Evolutionary conservation across 352 stramenopile genomes (phyloP).

Genomic region (Globisporangium alternatum): DNA sequence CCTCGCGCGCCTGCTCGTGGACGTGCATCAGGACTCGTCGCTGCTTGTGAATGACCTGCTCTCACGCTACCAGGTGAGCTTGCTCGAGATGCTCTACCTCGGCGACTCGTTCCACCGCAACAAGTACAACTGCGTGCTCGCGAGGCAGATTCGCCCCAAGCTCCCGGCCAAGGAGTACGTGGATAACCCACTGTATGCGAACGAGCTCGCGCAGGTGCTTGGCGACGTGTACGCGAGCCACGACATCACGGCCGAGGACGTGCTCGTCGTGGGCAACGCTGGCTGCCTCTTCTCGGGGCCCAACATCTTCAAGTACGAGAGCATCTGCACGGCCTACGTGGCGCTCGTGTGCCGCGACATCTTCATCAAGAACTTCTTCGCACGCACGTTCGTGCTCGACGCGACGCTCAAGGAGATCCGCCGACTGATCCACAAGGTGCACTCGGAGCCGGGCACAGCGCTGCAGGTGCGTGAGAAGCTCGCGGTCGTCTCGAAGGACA

Average conservation of each 20-base stretch:
- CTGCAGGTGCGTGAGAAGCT: conserved; percentile 90
- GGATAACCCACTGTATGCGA: conserved; percentile 92
- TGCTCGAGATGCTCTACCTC: conserved; percentile 96
- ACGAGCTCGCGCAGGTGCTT: conserved; percentile 95
- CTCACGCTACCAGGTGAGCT: conserved; percentile 93
- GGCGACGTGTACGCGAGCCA: conserved; percentile 93
- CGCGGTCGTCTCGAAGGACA: conserved; percentile 90
- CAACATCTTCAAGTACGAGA: conserved; percentile 95
- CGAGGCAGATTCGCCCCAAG: conserved; percentile 95
- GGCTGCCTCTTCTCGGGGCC: conserved; percentile 94
- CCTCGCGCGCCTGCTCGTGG: conserved; percentile 94
- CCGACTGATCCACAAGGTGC: conserved; percentile 84
- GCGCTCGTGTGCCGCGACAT: conserved; percentile 96
- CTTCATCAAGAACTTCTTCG: conserved; percentile 98
- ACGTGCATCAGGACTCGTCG: conserved; percentile 96
- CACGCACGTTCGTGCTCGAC: conserved; percentile 94
- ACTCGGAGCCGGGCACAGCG: conserved; percentile 83
- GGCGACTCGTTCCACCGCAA: conserved; percentile 94
- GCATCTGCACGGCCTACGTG: conserved; percentile 94
- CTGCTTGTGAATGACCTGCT: conserved; percentile 95
- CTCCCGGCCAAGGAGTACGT: conserved; percentile 95
- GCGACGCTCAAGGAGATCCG: conserved; percentile 95
- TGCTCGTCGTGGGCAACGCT: conserved; percentile 93
- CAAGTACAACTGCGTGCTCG: conserved; percentile 98
- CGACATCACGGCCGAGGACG: conserved; percentile 94